Conservation (phyloP, 1,139 yeast genomes). For the Cylindricascospora bacillispora region DNA sequence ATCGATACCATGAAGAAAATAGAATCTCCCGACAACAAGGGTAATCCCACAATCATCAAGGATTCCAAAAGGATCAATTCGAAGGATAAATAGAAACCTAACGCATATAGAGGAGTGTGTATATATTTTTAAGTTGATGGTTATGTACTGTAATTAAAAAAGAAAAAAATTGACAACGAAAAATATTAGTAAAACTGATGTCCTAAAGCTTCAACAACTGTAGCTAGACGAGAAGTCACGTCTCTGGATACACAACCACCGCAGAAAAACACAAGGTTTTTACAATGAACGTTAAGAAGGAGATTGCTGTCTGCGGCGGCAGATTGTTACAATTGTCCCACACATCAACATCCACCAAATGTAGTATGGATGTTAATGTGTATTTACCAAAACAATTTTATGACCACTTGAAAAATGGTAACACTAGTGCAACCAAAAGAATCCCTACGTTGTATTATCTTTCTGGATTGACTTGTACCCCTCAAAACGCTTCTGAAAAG, state of each 20-base stretch:
- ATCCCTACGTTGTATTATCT: slow-evolving; percentile 70
- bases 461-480: slow-evolving; percentile 89
- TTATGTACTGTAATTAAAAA: no score
- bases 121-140: no score
- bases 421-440: slow-evolving; percentile 13
- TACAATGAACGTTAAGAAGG: slow-evolving; percentile 11
- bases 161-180: no score
- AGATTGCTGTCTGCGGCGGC: slow-evolving; percentile 65
- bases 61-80: background rate
- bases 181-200: no score
- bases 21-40: slow-evolving; percentile 26
- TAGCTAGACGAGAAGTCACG: no score
- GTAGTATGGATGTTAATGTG: slow-evolving; percentile 73
- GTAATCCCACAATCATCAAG: slow-evolving; percentile 16
- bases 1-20: slow-evolving; percentile 29
- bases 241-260: background rate
- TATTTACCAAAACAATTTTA: slow-evolving; percentile 55
- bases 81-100: no score
- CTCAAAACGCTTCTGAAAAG: slow-evolving; percentile 90
- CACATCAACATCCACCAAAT: slow-evolving; percentile 48
- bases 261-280: background rate
- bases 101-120: no score
- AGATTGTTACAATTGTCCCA: slow-evolving; percentile 64
- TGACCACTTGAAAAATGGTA: slow-evolving; percentile 8
- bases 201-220: no score